These are phyloP conservation scores for Colletotrichum musicola DNA, from an alignment of 2,329 filamentous ascomycete species.

Conservation along the genomic window DNA sequence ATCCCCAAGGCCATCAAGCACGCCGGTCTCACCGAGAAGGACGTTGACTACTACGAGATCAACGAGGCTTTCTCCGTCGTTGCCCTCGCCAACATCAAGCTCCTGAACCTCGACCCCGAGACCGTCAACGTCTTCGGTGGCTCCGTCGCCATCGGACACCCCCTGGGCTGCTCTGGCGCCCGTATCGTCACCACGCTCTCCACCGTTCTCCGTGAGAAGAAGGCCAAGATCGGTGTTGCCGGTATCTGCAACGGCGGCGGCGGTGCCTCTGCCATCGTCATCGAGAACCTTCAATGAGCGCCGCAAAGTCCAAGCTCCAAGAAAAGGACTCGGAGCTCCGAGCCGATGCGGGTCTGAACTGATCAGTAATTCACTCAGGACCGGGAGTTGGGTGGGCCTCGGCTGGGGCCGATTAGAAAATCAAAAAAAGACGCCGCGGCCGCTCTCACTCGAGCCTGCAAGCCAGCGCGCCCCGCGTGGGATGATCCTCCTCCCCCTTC, in stretches of 20 bases:
- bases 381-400: background rate
- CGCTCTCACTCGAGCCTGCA: background rate
- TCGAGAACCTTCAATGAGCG: conserved; percentile 77
- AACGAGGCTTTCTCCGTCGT: conserved; percentile 99
- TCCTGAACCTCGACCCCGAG: conserved; percentile 81
- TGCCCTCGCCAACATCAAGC: conserved; percentile 94
- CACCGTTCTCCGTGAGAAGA: conserved; percentile 89
- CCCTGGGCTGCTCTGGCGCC: conserved; percentile 92
- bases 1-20: conserved; percentile 98
- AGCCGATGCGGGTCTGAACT: conserved; percentile 21
- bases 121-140: conserved; percentile 97
- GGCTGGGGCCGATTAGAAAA: background rate
- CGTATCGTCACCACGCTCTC: conserved; percentile 93
- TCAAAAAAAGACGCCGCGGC: conserved; percentile 3
- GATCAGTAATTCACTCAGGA: conserved; percentile 19
- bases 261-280: conserved; percentile 91
- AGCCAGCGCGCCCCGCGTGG: background rate
- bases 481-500: background rate
- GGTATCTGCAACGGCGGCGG: conserved; percentile 99
- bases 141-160: conserved; percentile 95
- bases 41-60: conserved; percentile 96
- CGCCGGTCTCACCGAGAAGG: conserved; percentile 81
- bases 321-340: conserved; percentile 18
- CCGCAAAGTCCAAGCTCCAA: conserved; percentile 5
- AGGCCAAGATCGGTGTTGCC: conserved; percentile 91